Base-by-base conservation (phyloP, 176 grass and related monocot genomes). In the Neostapfia colusana region DNA sequence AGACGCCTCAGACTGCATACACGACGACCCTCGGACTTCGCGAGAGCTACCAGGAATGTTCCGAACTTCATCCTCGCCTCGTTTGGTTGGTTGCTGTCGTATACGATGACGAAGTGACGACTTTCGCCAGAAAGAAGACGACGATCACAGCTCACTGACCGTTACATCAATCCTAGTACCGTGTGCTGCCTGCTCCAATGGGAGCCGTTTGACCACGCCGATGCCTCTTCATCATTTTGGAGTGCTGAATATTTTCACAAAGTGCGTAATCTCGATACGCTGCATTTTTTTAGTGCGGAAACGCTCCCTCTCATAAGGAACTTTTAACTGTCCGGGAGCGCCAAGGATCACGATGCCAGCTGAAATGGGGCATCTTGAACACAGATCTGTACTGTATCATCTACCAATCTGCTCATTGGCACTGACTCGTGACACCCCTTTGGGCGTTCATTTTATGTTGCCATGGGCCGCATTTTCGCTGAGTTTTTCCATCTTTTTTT, bases 401-500 rank as follows among this genome's bases (percentile, higher is more conserved):
- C 77, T 76, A 71, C 46, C 74, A 39, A 4, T 64, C 81, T 64
- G 16, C 65, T 58, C 15, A 57, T 17, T 54, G 36, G 45, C 54
- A 24, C 10, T n/a, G n/a, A n/a, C n/a, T n/a, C n/a, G n/a, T 35
- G 23, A 34, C n/a, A 40, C 43, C 25, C 23, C 2, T 6, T 49
- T 69, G 21, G 31, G 14, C 46, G 11, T 17, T 11, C 1, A 3
- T 42, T 75, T 54, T 48, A 28, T 69, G 54, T 35, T 63, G 55
- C 64, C 34, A 70, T 63, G 54, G 43, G 23, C 37, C 58, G n/a
- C 20, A 65, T 81, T 27, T 66, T 9, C 4, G 65, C 15, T 69
- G 81, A 69, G 69, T n/a, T 69, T 76, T 76, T 83, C 81, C 54
- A 20, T n/a, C 81, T 40, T 71, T n/a, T n/a, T n/a, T n/a, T n/a